Conservation (phyloP, 164 flowering plant species). For the Dillenia turbinata region DNA sequence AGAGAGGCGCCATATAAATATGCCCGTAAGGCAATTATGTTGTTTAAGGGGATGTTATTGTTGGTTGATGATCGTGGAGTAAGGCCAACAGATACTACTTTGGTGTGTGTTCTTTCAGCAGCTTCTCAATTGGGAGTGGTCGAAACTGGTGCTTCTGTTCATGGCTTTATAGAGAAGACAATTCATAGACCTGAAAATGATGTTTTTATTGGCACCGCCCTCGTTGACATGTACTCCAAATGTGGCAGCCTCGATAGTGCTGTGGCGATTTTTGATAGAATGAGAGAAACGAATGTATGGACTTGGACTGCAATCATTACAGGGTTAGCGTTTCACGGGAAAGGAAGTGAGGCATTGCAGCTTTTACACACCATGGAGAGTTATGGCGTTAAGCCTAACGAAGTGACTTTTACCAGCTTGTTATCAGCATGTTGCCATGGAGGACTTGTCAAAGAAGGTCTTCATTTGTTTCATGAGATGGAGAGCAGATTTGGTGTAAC, state of each 20-base stretch:
- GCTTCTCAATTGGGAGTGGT: slow-evolving; percentile 48
- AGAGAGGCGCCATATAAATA: slow-evolving; percentile 6
- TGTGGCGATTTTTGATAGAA: slow-evolving; percentile 23
- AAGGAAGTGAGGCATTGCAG: slow-evolving; percentile 44
- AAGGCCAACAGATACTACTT: slow-evolving; percentile 44
- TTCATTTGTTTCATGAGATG: slow-evolving; percentile 44
- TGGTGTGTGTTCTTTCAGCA: slow-evolving; percentile 57
- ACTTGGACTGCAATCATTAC: slow-evolving; percentile 57
- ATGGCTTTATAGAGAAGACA: slow-evolving; percentile 45
- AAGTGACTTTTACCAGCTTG: slow-evolving; percentile 50
- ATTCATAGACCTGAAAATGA: slow-evolving; percentile 28
- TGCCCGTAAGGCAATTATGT: slow-evolving; percentile 27
- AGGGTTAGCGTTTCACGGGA: slow-evolving; percentile 55
- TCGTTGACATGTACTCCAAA: slow-evolving; percentile 64
- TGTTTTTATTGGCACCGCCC: slow-evolving; percentile 50
- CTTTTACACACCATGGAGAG: slow-evolving; percentile 33
- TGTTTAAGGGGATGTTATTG: slow-evolving; percentile 33
- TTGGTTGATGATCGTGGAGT: slow-evolving; percentile 18
- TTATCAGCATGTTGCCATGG: slow-evolving; percentile 56
- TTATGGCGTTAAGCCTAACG: slow-evolving; percentile 37
- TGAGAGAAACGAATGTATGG: slow-evolving; percentile 42
- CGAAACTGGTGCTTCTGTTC: slow-evolving; percentile 43
- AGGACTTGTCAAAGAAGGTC: slow-evolving; percentile 57
- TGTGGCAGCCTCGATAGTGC: slow-evolving; percentile 52
- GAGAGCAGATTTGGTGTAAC: slow-evolving; percentile 21